These are phyloP conservation scores for Pancytospora epiphaga DNA, from an alignment of 371 early-diverging fungal species.

Conservation along the genomic window DNA sequence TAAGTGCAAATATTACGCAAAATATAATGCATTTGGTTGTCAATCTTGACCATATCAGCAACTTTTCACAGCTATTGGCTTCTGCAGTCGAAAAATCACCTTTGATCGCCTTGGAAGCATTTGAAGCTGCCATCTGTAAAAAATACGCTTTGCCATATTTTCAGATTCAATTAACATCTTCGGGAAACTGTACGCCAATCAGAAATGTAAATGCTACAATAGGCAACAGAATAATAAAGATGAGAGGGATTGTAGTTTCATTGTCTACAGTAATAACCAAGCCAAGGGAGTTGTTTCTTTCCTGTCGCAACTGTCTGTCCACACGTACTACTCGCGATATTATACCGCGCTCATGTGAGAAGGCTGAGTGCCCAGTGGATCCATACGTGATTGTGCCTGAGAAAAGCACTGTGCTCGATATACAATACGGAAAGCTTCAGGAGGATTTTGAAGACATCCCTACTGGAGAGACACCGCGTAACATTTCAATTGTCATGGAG, in stretches of 20 bases:
- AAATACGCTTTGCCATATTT: conserved; percentile 25
- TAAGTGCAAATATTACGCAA: conserved; percentile 35
- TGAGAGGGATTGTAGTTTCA: conserved; percentile 88
- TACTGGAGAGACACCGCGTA: conserved; percentile 91
- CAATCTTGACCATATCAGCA: conserved; percentile 43
- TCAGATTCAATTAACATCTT: conserved; percentile 38
- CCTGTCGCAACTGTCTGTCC: conserved; percentile 58
- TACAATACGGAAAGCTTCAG: conserved; percentile 90
- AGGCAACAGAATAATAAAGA: conserved; percentile 79
- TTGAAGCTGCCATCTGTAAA: conserved; percentile 22
- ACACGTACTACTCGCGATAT: conserved; percentile 65
- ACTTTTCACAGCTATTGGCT: conserved; percentile 17
- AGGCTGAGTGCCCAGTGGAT: conserved; percentile 64
- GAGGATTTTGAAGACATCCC: conserved; percentile 93
- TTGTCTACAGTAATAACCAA: conserved; percentile 66
- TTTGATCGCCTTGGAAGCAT: conserved; percentile 21
- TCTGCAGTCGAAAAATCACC: conserved; percentile 28
- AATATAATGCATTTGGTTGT: conserved; percentile 25
- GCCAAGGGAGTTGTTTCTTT: conserved; percentile 51
- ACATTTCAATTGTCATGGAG: conserved; percentile 76
- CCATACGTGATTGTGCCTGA: conserved; percentile 86
- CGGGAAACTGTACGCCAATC: conserved; percentile 32
- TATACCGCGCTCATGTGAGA: conserved; percentile 59
- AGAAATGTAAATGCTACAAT: conserved; percentile 65
- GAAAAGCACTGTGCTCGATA: conserved; percentile 85